Evolutionary conservation across 495 filamentous ascomycete species (phyloP), one percentile per base, ranked within the genome.

Genomic region (Neurospora sp.): DNA sequence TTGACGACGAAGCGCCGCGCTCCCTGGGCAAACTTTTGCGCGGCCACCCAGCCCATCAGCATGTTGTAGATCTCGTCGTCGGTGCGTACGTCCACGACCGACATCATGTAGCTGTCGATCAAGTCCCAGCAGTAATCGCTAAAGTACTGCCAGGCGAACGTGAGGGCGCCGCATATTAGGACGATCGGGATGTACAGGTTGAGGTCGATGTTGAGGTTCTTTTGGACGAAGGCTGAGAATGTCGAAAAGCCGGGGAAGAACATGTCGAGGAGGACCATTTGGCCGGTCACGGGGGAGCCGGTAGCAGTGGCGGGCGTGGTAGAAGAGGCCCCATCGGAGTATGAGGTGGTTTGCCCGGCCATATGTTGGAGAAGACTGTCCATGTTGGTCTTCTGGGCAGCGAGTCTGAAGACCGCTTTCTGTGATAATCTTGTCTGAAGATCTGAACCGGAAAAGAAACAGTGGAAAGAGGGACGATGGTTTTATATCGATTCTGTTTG

Each of bases 231-330:
- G 3, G 85, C 81, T 0, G 90, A 89, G 70, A 92, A 82, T 74
- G 91, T 78, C 1, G 88, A 85, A 79, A 92, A 93, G 18, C 92
- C 92, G 0, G 92, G 92, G 71, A 94, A 89, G 78, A 94, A 86
- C 37, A 87, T 84, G 73, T 94, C 91, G 18, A 94, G 84, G n/a
- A 93, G 82, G n/a, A 75, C 77, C 53, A 79, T 68, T 44, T 80
- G 83, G 5, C 73, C 22, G 6, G 68, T 53, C 11, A 73, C 35
- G 11, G 44, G 40, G 35, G 35, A 6, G 48, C 31, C n/a, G 31
- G 59, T n/a, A 12, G 22, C 42, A 31, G 71, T n/a, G 44, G 48
- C 22, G 6, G 69, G 18, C 14, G 27, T 18, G 41, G 70, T 37
- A 5, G 38, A 66, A 66, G 53, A 66, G 27, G 53, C 3, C 31